Base-by-base conservation (phyloP, 331 rosid genomes). In the Acacia pycnantha region DNA sequence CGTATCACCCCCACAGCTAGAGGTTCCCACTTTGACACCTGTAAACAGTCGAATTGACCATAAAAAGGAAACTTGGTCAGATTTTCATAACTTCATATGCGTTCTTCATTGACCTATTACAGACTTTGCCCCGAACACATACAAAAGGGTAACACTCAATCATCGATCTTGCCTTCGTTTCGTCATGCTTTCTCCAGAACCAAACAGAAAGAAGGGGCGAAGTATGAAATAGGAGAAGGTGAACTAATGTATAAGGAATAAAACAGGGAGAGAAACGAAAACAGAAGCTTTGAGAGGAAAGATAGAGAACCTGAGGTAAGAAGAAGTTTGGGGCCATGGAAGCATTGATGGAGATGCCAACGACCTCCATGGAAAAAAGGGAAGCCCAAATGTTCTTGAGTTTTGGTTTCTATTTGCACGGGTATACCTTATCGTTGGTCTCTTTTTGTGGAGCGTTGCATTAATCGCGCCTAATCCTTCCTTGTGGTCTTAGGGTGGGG, bases 1-100 rank as follows among this genome's bases (percentile, higher is more conserved):
- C 83, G 82, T 40, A 67, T 54, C 71, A 71, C 47, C 83, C 86
- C 82, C 14, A 79, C 21, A 6, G 82, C 78, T 19, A 80, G 72
- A 84, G 64, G 82, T 46, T 86, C 87, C 86, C 86, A 78, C 7
- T 77, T 86, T 37, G 85, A 77, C 59, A 84, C 89, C 97, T 94
- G 93, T 82, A 82, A 54, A 70, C 48, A 70, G 77, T 68, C 21
- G 11, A 70, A 70, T 33, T 73, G 69, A 79, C 26, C 26, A 21
- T 0, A 6, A 51, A 51, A 16, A 27, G 51, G 40, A 22, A 75
- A 40, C 41, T 65, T 1, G 33, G 43, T 75, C 41, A 65, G 53
- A 54, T 47, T 69, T 50, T 40, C 51, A 54, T 54, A 21, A n/a
- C 62, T 21, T 54, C 62, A 47, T 44, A 62, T 0, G 43, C 4